Percentiles rank a stretch among this genome's conserved stretches.
These are phyloP conservation scores for Xylaria sp. DNA, from an alignment of 2,329 filamentous ascomycete genomes.

Conservation along the genomic window DNA sequence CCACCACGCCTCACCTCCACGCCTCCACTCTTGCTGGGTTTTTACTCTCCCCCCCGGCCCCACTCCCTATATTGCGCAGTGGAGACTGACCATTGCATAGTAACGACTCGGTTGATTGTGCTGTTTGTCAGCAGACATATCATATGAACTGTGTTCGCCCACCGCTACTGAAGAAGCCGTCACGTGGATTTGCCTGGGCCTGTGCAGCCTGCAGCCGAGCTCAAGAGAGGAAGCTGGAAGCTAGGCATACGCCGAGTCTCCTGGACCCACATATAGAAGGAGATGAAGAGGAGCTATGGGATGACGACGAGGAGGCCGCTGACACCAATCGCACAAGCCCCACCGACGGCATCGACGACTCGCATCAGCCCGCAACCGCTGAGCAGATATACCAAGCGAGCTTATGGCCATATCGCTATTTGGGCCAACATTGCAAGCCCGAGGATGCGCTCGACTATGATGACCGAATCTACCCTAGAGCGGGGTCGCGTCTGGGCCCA, in stretches of 20 bases:
- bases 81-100: conserved; percentile 49
- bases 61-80: conserved; percentile 28
- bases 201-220: conserved; percentile 94
- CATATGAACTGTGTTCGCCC: conserved; percentile 98
- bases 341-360: conserved; percentile 61
- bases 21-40: conserved; percentile 6
- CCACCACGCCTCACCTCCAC: conserved; percentile 21
- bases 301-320: conserved; percentile 74
- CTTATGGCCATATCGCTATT: conserved; percentile 94
- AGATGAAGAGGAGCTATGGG: conserved; percentile 67
- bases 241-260: conserved; percentile 80
- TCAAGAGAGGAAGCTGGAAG: conserved; percentile 92
- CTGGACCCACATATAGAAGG: conserved; percentile 69
- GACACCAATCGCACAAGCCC: conserved; percentile 70
- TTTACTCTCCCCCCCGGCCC: conserved; percentile 9
- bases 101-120: conserved; percentile 95
- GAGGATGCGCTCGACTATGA: conserved; percentile 97
- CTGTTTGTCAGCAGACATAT: conserved; percentile 92
- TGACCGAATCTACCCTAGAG: conserved; percentile 94
- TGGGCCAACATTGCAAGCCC: conserved; percentile 92
- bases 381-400: conserved; percentile 93
- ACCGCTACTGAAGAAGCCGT: conserved; percentile 91
- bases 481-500: conserved; percentile 88
- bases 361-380: conserved; percentile 67
- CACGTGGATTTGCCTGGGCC: conserved; percentile 96